Conservation (phyloP, 2,329 filamentous ascomycete genomes). For the Zarea fungicola region DNA sequence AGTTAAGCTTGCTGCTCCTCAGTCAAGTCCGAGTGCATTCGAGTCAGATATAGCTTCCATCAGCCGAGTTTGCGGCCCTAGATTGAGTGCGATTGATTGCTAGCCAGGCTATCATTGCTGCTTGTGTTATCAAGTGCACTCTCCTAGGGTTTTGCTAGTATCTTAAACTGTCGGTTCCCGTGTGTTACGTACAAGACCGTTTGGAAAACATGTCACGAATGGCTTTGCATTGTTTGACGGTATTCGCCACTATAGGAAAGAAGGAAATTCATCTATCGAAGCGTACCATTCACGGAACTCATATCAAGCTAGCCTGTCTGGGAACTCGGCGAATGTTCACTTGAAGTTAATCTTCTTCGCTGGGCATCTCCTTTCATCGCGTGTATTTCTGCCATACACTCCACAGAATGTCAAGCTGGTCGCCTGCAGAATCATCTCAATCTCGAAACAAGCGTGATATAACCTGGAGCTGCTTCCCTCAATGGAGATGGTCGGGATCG, state of each 20-base stretch:
- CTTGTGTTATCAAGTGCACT: too few relatives aligned
- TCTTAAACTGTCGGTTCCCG: too few relatives aligned
- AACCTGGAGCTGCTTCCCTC: neutral
- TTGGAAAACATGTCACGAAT: neutral
- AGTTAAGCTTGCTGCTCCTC: neutral
- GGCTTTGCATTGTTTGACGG: neutral
- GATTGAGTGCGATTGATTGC: too few relatives aligned
- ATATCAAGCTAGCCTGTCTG: neutral
- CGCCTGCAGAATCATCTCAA: constrained; percentile 5
- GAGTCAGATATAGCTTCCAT: neutral
- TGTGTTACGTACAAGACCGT: too few relatives aligned
- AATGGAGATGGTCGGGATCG: neutral
- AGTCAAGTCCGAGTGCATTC: neutral
- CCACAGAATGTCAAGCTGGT: constrained; percentile 1
- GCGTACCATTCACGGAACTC: neutral
- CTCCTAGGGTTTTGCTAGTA: too few relatives aligned
- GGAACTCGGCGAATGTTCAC: neutral
- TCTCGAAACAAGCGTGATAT: neutral
- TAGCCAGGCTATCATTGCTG: too few relatives aligned
- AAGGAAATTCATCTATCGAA: neutral
- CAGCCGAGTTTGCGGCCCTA: too few relatives aligned
- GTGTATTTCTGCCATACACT: constrained; percentile 2
- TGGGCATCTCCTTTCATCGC: neutral
- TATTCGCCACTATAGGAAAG: neutral
- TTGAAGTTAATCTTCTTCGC: neutral